Base-by-base conservation (phyloP, 345 rosid species). In the Eucalyptus melliodora region DNA sequence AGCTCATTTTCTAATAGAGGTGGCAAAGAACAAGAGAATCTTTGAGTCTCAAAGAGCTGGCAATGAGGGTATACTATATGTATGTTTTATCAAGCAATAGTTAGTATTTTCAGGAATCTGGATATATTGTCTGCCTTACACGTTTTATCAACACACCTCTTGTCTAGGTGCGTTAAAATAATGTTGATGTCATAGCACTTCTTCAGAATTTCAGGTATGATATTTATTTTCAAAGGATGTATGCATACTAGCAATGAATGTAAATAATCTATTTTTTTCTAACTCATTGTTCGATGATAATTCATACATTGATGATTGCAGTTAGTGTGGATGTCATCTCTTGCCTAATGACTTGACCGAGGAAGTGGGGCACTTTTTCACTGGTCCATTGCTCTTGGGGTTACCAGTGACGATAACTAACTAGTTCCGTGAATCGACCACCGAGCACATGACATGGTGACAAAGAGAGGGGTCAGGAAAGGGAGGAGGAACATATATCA, bases 11-110 rank as follows among this genome's bases (percentile, higher is more conserved):
- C 97, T 95, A 86, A 88, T 94, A 72, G 90, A 95, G 23, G 91
- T 14, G 26, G 67, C 93, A 67, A 96, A 97, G 91, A 92, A 89
- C 89, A 97, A 94, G 93, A 92, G 93, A 93, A 94, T 89, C 93
- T 92, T 77, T 15, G 15, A 77, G 83, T 37, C 83, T 40, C 85
- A 40, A 16, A 77, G 47, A 40, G 83, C 27, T 40, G 47, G 47
- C 47, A 26, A 77, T 77, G 16, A 77, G 85, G 42, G 85, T 77
- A 40, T 77, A 11, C 30, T 21, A 40, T 77, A 21, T 24, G 47
- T 40, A 21, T 14, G 30, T 77, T 77, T 77, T 21, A 40, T 77
- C 85, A 77, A 40, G 30, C 85, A 23, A 40, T 21, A 21, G 85
- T 11, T 40, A 26, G 27, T 37, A 77, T 21, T 77, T 77, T 72